Base-by-base conservation (phyloP, 2,329 filamentous ascomycete genomes). In the Sporothrix phasma region DNA sequence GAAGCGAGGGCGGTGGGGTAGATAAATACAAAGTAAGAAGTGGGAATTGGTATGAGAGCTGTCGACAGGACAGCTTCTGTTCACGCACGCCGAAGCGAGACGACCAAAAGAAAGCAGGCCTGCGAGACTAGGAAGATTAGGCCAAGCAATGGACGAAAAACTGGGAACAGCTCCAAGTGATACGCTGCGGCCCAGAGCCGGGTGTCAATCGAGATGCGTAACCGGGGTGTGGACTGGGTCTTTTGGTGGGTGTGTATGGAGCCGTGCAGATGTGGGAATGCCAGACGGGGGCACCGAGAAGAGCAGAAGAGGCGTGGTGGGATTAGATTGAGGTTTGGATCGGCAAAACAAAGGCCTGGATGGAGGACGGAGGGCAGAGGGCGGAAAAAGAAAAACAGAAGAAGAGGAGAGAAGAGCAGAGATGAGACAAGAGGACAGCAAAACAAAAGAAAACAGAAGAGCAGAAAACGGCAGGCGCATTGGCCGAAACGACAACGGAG, bases 181-280 rank as follows among this genome's bases (percentile, higher is more conserved):
- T 53, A 46, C 60, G 46, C 45, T 49, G 59, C 59, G 41, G 58
- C 26, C 43, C 58, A 43, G 29, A 61, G 58, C 39, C 17, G 41
- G 56, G 39, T 60, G 41, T 49, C 58, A 37, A 37, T 61, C 58
- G 29, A 47, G 58, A 61, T 41, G 43, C 58, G 58, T 22, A 61
- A 37, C 41, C 29, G n/a, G 58, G 58, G 37, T 47, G 43, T 45
- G 58, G 58, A 24, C 26, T 37, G 29, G 56, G 24, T 59, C 17
- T 45, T 59, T 59, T 15, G 54, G 54, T 41, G 54, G 34, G 53
- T 41, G 54, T 54, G 51, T 13, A 56, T 56, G 51, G 41, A 46
- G 56, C 24, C 24, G 39, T 46, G 31, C 58, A 47, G 58, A 45
- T 39, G 60, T 24, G 60, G 47, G 24, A 53, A 49, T 43, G 34